Evolutionary conservation across 176 grass and related monocot species (phyloP), one percentile per base, ranked within the genome.

Genomic region (Neostapfia colusana): DNA sequence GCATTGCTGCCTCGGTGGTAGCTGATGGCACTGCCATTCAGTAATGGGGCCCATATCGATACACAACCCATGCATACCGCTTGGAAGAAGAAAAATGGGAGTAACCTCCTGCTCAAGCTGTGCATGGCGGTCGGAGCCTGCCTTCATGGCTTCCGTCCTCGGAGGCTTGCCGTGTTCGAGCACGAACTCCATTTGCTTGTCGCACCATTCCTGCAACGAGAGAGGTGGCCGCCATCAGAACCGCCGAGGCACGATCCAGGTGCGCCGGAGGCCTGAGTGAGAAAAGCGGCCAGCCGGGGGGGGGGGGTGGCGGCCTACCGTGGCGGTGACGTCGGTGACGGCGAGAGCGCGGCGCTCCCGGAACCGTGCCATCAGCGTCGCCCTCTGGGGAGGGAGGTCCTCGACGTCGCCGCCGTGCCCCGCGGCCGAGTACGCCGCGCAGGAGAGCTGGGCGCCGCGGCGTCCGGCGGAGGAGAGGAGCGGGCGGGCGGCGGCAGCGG

Each of bases 161-260:
- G 79, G 64, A 20, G 95, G 91, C 27, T 35, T 98, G 55, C 89
- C 89, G 45, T 69, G 72, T 2, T 76, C 44, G 50, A 94, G 89
- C 51, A 82, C 73, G 85, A 92, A 94, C 58, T 94, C 95, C 95
- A 88, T 85, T 82, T 92, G 91, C 80, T 94, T 98, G 23, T 98
- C 91, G 72, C 95, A 98, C 91, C 95, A 98, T 77, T 98, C 91
- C 91, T 94, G 45, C 3, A 41, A 44, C 86, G 57, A 39, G n/a
- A 76, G 82, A 31, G 5, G 38, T 45, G 24, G 0, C 31, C 58
- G 62, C 20, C 14, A 67, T 38, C 53, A 69, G 79, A 64, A 66
- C 1, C 14, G 64, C 34, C 25, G 27, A 18, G 65, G 14, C 60
- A 13, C 10, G 54, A 57, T 8, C 54, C 54, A 24, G 14, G 13